These are phyloP conservation scores for Eucalyptus polybractea DNA, from an alignment of 345 rosid species.

Conservation along the genomic window DNA sequence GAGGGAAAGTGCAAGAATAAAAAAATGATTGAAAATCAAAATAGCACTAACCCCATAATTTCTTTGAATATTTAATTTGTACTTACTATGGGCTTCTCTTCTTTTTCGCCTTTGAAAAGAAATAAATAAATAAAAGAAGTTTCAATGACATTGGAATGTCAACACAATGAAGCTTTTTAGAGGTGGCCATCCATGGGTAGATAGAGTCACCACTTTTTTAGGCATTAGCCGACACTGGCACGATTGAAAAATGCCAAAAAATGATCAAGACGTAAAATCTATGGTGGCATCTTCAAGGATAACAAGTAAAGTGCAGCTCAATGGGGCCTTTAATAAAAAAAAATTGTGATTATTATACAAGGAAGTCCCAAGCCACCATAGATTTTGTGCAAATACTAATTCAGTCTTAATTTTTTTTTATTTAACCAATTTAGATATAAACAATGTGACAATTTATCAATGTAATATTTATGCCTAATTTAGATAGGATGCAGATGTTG, in stretches of 20 bases:
- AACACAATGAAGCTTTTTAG: neutral
- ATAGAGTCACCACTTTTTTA: neutral
- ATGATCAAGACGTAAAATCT: neutral
- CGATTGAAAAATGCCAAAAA: neutral
- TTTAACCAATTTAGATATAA: neutral
- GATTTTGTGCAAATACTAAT: accelerated
- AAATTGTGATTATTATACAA: neutral
- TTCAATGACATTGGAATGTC: neutral
- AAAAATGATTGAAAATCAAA: neutral
- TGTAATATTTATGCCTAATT: neutral
- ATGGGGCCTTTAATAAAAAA: neutral
- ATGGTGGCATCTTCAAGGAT: neutral
- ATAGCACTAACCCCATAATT: neutral
- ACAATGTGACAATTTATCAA: neutral
- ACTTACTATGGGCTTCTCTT: neutral
- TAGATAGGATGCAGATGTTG: accelerated
- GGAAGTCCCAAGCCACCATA: neutral
- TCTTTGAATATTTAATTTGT: neutral
- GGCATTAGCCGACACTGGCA: neutral
- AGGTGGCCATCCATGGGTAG: neutral
- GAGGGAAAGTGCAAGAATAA: neutral
- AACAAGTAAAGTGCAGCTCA: neutral
- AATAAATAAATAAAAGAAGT: neutral
- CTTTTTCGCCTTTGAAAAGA: neutral
- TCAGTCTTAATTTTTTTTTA: neutral